phyloP scores from a whole-genome alignment of 495 filamentous ascomycete genomes.

The Xylaria castorea region DNA sequence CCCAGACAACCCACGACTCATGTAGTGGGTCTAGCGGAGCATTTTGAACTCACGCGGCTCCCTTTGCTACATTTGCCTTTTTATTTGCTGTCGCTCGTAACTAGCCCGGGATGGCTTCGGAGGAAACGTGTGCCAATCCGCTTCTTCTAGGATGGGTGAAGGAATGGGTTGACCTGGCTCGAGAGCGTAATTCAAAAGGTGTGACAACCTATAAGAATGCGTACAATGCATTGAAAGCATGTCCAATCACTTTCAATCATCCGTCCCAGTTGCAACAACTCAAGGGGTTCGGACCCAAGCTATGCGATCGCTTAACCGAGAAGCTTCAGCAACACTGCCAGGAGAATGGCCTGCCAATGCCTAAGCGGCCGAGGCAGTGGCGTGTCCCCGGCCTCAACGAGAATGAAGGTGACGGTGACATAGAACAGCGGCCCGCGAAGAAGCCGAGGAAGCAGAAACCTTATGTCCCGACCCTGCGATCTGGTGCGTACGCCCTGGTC shows the following conservation, averaged over 20 bases:
- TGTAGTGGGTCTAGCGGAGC: neutral
- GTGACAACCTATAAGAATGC: conserved; percentile 78
- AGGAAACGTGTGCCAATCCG: conserved; percentile 68
- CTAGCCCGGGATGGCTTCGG: conserved; percentile 30
- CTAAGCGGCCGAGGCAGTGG: conserved; percentile 56
- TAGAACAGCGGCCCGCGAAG: conserved; percentile 62
- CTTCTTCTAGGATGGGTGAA: conserved; percentile 77
- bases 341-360: conserved; percentile 74
- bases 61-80: conserved; percentile 6
- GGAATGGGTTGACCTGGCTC: conserved; percentile 79
- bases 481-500: conserved; percentile 77
- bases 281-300: conserved; percentile 72
- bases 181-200: conserved; percentile 74
- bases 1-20: neutral
- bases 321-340: conserved; percentile 70
- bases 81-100: neutral
- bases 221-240: conserved; percentile 80
- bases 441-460: conserved; percentile 67
- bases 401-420: conserved; percentile 41
- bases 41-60: no score
- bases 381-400: conserved; percentile 37
- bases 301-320: conserved; percentile 74
- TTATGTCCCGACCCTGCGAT: conserved; percentile 75
- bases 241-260: conserved; percentile 75
- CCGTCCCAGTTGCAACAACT: conserved; percentile 76